Conservation (phyloP, 768 basidiomycete genomes). For the Pisolithus tinctorius region DNA sequence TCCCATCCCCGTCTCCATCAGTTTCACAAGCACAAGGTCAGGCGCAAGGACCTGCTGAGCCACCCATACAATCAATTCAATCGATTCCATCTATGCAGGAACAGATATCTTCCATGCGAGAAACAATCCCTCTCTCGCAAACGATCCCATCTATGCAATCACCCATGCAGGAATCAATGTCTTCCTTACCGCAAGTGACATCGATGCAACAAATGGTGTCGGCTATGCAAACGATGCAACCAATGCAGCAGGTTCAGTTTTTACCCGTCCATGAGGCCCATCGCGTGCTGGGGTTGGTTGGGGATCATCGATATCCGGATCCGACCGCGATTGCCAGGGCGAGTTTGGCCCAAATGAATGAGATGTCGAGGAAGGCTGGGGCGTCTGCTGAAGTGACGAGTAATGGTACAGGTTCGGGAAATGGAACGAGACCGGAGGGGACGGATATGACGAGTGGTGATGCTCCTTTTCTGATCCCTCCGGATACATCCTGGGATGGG, state of each 20-base stretch:
- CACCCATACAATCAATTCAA: conserved; percentile 1
- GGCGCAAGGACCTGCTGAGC: not conserved
- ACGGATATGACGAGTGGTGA: conserved; percentile 20
- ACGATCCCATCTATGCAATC: not conserved
- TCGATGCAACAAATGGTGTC: not conserved
- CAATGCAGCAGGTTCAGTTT: conserved; percentile 31
- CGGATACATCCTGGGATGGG: conserved; percentile 18
- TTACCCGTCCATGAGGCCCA: conserved; percentile 52
- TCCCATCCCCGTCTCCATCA: not conserved
- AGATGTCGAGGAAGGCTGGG: conserved; percentile 60
- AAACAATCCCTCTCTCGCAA: too few relatives aligned
- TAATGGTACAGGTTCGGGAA: not conserved
- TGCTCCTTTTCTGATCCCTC: conserved; percentile 23
- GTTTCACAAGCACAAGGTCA: not conserved
- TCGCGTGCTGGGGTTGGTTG: conserved; percentile 35
- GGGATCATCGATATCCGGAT: conserved; percentile 33
- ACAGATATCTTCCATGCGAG: not conserved
- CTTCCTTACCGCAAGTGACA: not conserved
- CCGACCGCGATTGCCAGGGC: conserved; percentile 55
- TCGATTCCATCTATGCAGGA: not conserved
- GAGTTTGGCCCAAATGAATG: conserved; percentile 72
- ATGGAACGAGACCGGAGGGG: not conserved
- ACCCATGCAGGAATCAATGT: not conserved
- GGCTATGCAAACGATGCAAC: not conserved
- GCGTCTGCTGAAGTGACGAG: conserved; percentile 10